Evolutionary conservation across 2,329 filamentous ascomycete genomes (phyloP).

Genomic region (Fusarium kyushuense): DNA sequence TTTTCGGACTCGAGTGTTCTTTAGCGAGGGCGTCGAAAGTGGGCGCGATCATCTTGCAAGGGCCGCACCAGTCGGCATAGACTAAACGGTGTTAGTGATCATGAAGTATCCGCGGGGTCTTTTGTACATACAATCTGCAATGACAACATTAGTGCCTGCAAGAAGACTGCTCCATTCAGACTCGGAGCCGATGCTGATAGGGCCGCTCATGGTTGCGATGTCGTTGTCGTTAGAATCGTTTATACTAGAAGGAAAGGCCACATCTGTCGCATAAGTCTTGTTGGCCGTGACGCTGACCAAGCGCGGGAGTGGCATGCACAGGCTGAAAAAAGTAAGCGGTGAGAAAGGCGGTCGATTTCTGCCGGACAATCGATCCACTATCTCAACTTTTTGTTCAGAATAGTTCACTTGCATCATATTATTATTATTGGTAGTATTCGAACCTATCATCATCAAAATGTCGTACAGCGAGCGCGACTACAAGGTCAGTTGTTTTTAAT

Average conservation of each 20-base stretch:
- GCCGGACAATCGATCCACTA: slow-evolving; percentile 44
- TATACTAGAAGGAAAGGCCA: slow-evolving; percentile 35
- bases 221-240: slow-evolving; percentile 16
- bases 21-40: slow-evolving; percentile 86
- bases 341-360: slow-evolving; percentile 40
- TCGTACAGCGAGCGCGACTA: slow-evolving; percentile 51
- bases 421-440: background rate
- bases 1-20: slow-evolving; percentile 82
- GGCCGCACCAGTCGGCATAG: slow-evolving; percentile 95
- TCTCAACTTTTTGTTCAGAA: slow-evolving; percentile 42
- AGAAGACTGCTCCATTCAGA: slow-evolving; percentile 80
- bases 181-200: slow-evolving; percentile 71
- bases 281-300: slow-evolving; percentile 38
- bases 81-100: slow-evolving; percentile 65
- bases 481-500: slow-evolving; percentile 44
- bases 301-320: slow-evolving; percentile 14
- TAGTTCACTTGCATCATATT: slow-evolving; percentile 12
- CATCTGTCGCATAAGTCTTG: slow-evolving; percentile 34
- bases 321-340: slow-evolving; percentile 43
- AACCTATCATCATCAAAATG: slow-evolving; percentile 43
- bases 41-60: slow-evolving; percentile 92
- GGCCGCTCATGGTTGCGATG: slow-evolving; percentile 57
- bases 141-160: slow-evolving; percentile 79
- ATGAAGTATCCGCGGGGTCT: background rate
- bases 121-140: slow-evolving; percentile 82